Conservation (phyloP, 805 yeast species). For the Myxozyma udenii region DNA sequence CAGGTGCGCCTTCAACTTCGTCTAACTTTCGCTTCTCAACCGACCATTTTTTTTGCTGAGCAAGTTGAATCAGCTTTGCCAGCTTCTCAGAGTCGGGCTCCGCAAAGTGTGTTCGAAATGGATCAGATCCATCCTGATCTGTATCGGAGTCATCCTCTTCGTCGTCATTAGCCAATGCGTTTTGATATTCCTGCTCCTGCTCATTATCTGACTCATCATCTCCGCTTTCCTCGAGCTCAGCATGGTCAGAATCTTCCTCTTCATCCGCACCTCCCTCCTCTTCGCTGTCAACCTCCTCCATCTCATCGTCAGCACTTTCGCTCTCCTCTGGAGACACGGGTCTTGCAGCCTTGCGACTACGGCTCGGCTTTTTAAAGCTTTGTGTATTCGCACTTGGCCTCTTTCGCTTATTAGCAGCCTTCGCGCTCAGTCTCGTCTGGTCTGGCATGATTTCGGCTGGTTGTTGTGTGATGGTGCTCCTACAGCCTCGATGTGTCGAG, state of each 20-base stretch:
- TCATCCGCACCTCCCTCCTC: constrained; percentile 23
- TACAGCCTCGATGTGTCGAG: no score
- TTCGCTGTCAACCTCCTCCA: constrained; percentile 23
- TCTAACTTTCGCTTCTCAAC: constrained; percentile 2
- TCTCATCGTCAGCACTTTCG: constrained; percentile 10
- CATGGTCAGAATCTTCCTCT: neutral
- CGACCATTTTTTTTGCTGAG: constrained; percentile 17
- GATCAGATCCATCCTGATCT: constrained; percentile 52
- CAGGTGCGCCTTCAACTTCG: constrained; percentile 2
- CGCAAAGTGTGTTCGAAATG: constrained; percentile 73
- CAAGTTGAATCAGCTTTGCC: constrained; percentile 22
- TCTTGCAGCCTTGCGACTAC: constrained; percentile 26
- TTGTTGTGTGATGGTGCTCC: no score
- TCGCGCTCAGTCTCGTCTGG: neutral
- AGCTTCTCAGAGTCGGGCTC: constrained; percentile 6
- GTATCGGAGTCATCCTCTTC: constrained; percentile 40
- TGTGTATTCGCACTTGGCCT: neutral
- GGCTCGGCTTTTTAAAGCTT: neutral
- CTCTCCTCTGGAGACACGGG: constrained; percentile 34
- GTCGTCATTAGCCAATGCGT: constrained; percentile 30
- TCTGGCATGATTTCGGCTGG: neutral
- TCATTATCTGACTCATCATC: constrained; percentile 32
- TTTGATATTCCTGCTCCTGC: constrained; percentile 37
- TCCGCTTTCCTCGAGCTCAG: constrained; percentile 20
- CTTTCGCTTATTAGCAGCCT: neutral